Evolutionary conservation across 768 basidiomycete species (phyloP).

Genomic region (Lactarius tabidus): DNA sequence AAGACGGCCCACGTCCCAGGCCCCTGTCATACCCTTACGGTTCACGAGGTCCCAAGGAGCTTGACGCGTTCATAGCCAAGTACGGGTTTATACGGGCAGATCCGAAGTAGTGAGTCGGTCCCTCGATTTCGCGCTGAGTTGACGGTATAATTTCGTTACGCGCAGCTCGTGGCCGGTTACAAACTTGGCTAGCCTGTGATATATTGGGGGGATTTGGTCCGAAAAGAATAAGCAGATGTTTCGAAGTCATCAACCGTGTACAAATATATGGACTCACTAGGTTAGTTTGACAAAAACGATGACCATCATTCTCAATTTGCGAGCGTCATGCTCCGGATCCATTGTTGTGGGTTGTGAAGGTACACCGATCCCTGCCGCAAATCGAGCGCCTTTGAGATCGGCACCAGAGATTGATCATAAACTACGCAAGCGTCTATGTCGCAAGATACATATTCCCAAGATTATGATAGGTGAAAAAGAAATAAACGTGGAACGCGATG

Average conservation of each 20-base stretch:
- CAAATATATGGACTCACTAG: slow-evolving; percentile 7
- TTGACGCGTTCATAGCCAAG: slow-evolving; percentile 69
- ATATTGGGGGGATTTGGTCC: slow-evolving; percentile 2
- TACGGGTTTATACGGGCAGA: slow-evolving; percentile 72
- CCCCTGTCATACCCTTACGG: slow-evolving; percentile 87
- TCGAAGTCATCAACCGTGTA: slow-evolving; percentile 9
- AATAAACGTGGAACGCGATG: neutral
- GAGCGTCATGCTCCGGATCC: neutral
- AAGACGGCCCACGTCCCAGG: slow-evolving; percentile 62
- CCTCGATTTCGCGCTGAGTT: slow-evolving; percentile 12
- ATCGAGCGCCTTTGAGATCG: neutral
- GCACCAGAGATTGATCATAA: neutral
- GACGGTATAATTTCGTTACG: neutral
- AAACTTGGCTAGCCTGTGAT: slow-evolving; percentile 55
- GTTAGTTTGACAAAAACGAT: neutral
- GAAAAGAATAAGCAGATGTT: slow-evolving; percentile 6
- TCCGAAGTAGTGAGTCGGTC: slow-evolving; percentile 62
- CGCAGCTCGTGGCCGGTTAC: slow-evolving; percentile 71
- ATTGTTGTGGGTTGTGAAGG: neutral
- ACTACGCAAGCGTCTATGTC: neutral
- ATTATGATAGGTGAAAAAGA: neutral
- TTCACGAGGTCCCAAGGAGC: slow-evolving; percentile 85
- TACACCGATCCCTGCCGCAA: neutral
- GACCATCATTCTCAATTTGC: neutral
- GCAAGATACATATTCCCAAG: slow-evolving; percentile 6